Percentiles rank a stretch among this genome's conserved stretches.
Evolutionary conservation across 805 yeast species (phyloP).

Genomic region (Teunomyces funiuensis): DNA sequence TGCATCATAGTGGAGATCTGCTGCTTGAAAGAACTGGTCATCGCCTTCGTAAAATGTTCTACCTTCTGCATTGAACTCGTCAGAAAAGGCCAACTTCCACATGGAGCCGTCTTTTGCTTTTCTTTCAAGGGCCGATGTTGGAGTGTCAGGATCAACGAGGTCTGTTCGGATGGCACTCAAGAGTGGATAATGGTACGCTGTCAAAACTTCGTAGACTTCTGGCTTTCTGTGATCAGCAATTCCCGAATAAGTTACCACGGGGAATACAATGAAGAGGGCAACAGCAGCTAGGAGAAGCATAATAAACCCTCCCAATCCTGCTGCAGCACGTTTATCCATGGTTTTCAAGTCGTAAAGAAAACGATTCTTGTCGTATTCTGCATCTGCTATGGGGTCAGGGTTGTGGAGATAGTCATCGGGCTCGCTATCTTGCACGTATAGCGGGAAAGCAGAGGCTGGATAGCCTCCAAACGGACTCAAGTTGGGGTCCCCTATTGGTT

Average conservation of each 20-base stretch:
- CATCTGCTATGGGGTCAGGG: conserved; percentile 94
- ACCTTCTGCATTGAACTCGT: conserved; percentile 45
- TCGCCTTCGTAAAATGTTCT: conserved; percentile 45
- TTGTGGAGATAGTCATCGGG: conserved; percentile 93
- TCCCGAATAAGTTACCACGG: conserved; percentile 83
- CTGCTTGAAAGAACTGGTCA: conserved; percentile 44
- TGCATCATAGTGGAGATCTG: conserved; percentile 42
- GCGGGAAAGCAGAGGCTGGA: conserved; percentile 90
- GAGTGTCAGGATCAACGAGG: conserved; percentile 44
- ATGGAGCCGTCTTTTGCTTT: conserved; percentile 24
- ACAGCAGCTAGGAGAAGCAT: conserved; percentile 59
- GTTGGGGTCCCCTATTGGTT: conserved; percentile 39
- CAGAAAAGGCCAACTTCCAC: conserved; percentile 41
- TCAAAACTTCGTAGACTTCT: conserved; percentile 43
- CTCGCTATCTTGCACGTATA: conserved; percentile 89
- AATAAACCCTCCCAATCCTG: conserved; percentile 63
- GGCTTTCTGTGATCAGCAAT: conserved; percentile 35
- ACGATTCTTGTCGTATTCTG: conserved; percentile 72
- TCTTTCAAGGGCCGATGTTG: conserved; percentile 25
- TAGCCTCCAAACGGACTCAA: conserved; percentile 95
- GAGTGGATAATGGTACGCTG: conserved; percentile 42
- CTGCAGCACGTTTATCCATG: conserved; percentile 61
- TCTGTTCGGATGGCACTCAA: conserved; percentile 35
- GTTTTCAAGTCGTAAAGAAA: conserved; percentile 62
- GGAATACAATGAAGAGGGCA: conserved; percentile 73